Evolutionary conservation across 257 asterid genomes (phyloP).

Genomic region (Solanum raphanifolium): DNA sequence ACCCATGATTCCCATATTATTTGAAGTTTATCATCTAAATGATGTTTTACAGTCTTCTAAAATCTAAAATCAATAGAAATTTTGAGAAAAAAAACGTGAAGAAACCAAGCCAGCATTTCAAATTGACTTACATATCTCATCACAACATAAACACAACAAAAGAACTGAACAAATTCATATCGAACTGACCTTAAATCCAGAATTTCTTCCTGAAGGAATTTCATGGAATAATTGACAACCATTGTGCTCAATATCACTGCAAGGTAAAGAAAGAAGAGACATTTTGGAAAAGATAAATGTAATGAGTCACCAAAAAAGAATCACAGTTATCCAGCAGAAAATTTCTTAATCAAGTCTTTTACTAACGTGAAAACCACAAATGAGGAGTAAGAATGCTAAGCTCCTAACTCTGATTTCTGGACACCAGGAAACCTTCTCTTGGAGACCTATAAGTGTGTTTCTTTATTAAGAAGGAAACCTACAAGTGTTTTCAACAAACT

Average conservation of each 20-base stretch:
- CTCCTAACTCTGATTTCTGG: not conserved
- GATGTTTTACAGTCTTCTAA: not conserved
- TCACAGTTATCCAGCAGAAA: not conserved
- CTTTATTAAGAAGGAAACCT: not conserved
- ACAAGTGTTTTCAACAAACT: not conserved
- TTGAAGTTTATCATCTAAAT: not conserved
- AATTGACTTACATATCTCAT: not conserved
- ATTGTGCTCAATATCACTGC: slow-evolving; percentile 80
- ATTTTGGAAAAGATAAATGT: not conserved
- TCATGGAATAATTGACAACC: slow-evolving; percentile 60
- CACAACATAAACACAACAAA: not conserved
- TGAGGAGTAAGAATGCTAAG: not conserved
- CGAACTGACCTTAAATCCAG: slow-evolving; percentile 80
- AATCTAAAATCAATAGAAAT: not conserved
- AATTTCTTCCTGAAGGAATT: slow-evolving; percentile 72
- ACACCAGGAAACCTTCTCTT: not conserved
- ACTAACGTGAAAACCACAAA: not conserved
- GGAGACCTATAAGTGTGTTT: not conserved
- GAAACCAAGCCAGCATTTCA: not conserved
- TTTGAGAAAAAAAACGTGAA: not conserved
- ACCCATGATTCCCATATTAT: not conserved
- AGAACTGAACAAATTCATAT: not conserved
- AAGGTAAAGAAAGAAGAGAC: slow-evolving; percentile 4
- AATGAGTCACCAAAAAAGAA: not conserved
- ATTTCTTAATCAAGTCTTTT: not conserved